phyloP scores from a whole-genome alignment of 108 stramenopile genomes.

The Cylindrotheca fusiformis region DNA sequence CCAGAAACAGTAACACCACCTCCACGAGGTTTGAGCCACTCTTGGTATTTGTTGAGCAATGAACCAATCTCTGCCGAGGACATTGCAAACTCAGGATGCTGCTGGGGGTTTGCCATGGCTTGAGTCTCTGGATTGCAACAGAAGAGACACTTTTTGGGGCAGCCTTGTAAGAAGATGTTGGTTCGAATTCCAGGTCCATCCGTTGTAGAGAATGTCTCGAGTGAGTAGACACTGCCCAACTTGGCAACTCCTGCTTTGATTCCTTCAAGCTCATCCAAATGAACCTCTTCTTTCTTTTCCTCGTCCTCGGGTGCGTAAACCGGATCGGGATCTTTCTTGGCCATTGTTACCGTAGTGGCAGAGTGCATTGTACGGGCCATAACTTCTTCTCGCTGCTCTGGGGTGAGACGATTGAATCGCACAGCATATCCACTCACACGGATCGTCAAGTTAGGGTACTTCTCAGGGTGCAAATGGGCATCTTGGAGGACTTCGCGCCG shows the following conservation, averaged over 20 bases:
- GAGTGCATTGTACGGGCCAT: conserved; percentile 54
- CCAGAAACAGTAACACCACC: conserved; percentile 66
- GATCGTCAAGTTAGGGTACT: conserved; percentile 66
- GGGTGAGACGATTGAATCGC: conserved; percentile 59
- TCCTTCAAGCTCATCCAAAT: conserved; percentile 21
- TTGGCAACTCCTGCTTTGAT: conserved; percentile 13
- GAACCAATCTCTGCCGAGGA: conserved; percentile 40
- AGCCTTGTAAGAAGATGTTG: conserved; percentile 64
- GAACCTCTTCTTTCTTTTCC: conserved; percentile 15
- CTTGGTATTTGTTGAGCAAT: conserved; percentile 41
- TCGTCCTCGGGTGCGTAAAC: background rate
- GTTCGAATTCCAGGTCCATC: conserved; percentile 54
- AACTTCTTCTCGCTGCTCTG: conserved; percentile 67
- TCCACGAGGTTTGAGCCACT: conserved; percentile 42
- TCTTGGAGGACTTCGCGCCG: conserved; percentile 46
- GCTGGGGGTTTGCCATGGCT: conserved; percentile 36
- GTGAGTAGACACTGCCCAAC: conserved; percentile 33
- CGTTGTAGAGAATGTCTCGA: conserved; percentile 46
- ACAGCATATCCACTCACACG: conserved; percentile 68
- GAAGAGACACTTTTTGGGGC: conserved; percentile 54
- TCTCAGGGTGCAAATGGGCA: conserved; percentile 63
- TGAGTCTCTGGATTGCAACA: conserved; percentile 73
- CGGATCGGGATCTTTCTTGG: conserved; percentile 7
- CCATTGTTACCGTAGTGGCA: conserved; percentile 23
- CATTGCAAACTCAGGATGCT: conserved; percentile 52